Conservation (phyloP, 192 early-diverging fungal species). For the Chytriomyces sp. region DNA sequence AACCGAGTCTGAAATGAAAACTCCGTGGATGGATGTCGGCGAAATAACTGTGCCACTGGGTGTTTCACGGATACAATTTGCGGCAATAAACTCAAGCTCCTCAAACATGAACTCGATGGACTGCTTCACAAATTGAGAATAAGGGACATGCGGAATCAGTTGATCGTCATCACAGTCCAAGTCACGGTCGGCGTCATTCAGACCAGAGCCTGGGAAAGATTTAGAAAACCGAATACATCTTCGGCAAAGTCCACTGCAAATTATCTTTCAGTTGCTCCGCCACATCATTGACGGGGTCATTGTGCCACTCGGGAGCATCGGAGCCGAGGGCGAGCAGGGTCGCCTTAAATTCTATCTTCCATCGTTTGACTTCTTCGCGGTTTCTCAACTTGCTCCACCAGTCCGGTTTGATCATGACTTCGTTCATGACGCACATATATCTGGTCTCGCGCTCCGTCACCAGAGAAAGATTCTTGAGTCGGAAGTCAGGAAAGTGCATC, state of each 20-base stretch:
- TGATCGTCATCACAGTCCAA: too few relatives aligned
- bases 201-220: too few relatives aligned
- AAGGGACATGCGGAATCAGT: not conserved
- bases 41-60: not conserved
- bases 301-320: too few relatives aligned
- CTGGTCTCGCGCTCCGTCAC: constrained; percentile 5
- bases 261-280: too few relatives aligned
- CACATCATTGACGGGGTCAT: too few relatives aligned
- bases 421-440: constrained; percentile 5
- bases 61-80: not conserved
- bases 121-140: not conserved
- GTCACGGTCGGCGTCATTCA: too few relatives aligned
- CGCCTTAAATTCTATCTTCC: constrained; percentile 18
- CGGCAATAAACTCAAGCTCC: constrained; percentile 10
- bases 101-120: constrained; percentile 3
- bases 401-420: constrained; percentile 23
- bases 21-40: constrained; percentile 21
- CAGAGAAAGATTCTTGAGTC: constrained; percentile 13
- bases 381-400: constrained; percentile 25
- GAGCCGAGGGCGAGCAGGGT: too few relatives aligned
- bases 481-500: not conserved
- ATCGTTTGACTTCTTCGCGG: not conserved
- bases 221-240: too few relatives aligned
- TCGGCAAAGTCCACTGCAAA: too few relatives aligned
- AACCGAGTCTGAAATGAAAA: constrained; percentile 12